Evolutionary conservation across 1,139 yeast species (phyloP).

Genomic region (Blastobotrys indianensis): DNA sequence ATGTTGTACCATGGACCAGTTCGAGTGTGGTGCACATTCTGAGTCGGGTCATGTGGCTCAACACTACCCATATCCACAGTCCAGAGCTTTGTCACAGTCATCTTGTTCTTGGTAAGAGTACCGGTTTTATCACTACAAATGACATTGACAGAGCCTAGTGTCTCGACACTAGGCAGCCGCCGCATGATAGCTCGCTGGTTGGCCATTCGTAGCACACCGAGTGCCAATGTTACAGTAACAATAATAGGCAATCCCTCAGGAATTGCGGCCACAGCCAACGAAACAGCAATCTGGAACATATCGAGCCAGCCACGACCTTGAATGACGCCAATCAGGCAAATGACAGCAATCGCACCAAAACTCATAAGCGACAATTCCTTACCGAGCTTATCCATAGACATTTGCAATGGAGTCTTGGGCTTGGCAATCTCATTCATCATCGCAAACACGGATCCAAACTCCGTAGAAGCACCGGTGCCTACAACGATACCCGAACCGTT

Average conservation of each 20-base stretch:
- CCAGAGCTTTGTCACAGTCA: constrained; percentile 89
- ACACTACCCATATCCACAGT: constrained; percentile 63
- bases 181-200: constrained; percentile 86
- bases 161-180: constrained; percentile 90
- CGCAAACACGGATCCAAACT: constrained; percentile 79
- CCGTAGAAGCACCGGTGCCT: constrained; percentile 81
- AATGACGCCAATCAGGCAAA: constrained; percentile 76
- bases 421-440: constrained; percentile 93
- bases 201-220: constrained; percentile 95
- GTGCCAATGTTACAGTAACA: constrained; percentile 90
- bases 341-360: constrained; percentile 78
- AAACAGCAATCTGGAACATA: constrained; percentile 94
- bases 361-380: constrained; percentile 78
- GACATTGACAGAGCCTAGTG: constrained; percentile 90
- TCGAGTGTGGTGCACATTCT: constrained; percentile 8
- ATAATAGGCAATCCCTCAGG: constrained; percentile 97
- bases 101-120: constrained; percentile 86
- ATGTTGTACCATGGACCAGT: constrained; percentile 20
- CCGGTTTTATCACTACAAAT: constrained; percentile 96
- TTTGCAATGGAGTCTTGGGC: constrained; percentile 93
- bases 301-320: constrained; percentile 95
- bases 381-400: constrained; percentile 90
- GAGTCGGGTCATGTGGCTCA: constrained; percentile 7
- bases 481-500: constrained; percentile 91
- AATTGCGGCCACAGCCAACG: constrained; percentile 95